Percentiles rank a stretch among this genome's conserved stretches.
Conservation (phyloP, 1,284 basidiomycete genomes). For the Cutaneotrichosporon sp. region DNA sequence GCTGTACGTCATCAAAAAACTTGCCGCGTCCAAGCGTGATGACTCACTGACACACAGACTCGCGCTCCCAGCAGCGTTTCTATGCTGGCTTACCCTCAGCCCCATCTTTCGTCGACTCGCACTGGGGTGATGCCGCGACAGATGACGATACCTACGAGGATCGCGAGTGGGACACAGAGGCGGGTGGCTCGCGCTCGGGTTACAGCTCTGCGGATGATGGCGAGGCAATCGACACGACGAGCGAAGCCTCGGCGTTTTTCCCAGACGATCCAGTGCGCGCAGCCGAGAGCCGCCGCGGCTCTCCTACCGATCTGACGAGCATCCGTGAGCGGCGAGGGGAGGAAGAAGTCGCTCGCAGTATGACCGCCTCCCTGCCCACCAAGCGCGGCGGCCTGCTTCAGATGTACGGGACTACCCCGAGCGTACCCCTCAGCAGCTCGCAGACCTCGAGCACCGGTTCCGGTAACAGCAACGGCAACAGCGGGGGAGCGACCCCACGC, state of each 20-base stretch:
- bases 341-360: slow-evolving; percentile 1
- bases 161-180: slow-evolving; percentile 30
- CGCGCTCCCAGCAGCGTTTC: slow-evolving; percentile 49
- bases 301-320: slow-evolving; percentile 17
- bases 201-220: slow-evolving; percentile 27
- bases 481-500: slow-evolving; percentile 14
- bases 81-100: slow-evolving; percentile 43
- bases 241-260: slow-evolving; percentile 30
- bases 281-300: slow-evolving; percentile 6
- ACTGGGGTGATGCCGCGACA: slow-evolving; percentile 19
- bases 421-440: slow-evolving; percentile 12
- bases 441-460: slow-evolving; percentile 15
- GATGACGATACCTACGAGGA: slow-evolving; percentile 15
- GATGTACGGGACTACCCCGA: slow-evolving; percentile 23
- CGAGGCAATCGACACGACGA: slow-evolving; percentile 25
- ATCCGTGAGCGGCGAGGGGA: slow-evolving; percentile 17
- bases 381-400: slow-evolving; percentile 23
- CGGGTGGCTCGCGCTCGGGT: slow-evolving; percentile 17
- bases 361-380: slow-evolving; percentile 7
- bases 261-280: slow-evolving; percentile 17
- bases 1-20: slow-evolving; percentile 37
- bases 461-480: not conserved
- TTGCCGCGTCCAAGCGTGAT: not conserved
- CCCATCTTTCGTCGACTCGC: slow-evolving; percentile 48
- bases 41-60: slow-evolving; percentile 37